Evolutionary conservation across 1,284 basidiomycete species (phyloP).

Genomic region (Trichosporon sp.): DNA sequence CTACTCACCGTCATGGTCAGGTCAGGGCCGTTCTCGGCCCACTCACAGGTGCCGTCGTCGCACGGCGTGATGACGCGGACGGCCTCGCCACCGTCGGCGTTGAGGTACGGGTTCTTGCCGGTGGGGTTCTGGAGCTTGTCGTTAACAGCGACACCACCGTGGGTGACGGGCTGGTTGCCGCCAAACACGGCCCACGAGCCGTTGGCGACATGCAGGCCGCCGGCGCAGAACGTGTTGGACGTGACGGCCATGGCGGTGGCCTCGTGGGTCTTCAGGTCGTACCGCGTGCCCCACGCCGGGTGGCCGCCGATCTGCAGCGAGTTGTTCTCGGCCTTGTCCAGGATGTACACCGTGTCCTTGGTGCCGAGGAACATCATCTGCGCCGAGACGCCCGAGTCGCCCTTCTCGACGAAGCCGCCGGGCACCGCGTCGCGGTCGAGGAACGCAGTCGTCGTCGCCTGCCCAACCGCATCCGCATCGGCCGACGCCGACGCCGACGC

Average conservation of each 20-base stretch:
- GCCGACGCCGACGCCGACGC: neutral
- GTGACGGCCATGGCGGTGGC: conserved; percentile 61
- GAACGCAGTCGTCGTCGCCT: neutral
- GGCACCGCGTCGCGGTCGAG: conserved; percentile 19
- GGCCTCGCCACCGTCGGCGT: conserved; percentile 63
- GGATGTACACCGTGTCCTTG: conserved; percentile 51
- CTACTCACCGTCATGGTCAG: conserved; percentile 61
- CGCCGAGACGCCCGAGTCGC: conserved; percentile 51
- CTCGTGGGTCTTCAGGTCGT: conserved; percentile 50
- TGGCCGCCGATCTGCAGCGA: conserved; percentile 55
- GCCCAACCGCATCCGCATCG: neutral
- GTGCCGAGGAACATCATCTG: conserved; percentile 51
- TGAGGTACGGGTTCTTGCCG: conserved; percentile 49
- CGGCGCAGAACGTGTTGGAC: conserved; percentile 73
- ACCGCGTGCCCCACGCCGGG: conserved; percentile 51
- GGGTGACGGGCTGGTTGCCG: conserved; percentile 69
- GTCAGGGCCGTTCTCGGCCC: conserved; percentile 53
- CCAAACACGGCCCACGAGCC: conserved; percentile 53
- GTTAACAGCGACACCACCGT: conserved; percentile 56
- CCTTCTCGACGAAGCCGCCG: conserved; percentile 42
- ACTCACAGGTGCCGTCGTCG: conserved; percentile 57
- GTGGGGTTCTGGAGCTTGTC: conserved; percentile 46
- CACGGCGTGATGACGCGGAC: conserved; percentile 67
- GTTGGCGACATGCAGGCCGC: conserved; percentile 52
- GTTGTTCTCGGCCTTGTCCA: conserved; percentile 60